Evolutionary conservation across 2,329 filamentous ascomycete species (phyloP).

Genomic region (Xylariomycetidae sp.): DNA sequence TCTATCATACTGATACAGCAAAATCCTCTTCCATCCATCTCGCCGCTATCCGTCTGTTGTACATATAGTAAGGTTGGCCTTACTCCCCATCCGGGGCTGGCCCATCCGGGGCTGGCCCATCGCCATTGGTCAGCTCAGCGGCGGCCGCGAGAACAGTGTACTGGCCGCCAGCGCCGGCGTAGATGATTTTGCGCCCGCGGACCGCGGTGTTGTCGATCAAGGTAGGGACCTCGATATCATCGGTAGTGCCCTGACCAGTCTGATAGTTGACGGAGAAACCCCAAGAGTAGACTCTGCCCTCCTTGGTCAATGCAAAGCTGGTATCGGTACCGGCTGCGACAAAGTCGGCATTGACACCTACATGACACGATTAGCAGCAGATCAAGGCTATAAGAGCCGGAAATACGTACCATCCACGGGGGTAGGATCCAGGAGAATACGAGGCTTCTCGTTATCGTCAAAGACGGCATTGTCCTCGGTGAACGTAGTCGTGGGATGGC

Average conservation of each 20-base stretch:
- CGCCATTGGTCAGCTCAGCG: conserved; percentile 8
- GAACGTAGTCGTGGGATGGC: conserved; percentile 52
- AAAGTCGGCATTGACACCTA: conserved; percentile 46
- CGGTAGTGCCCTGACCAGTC: conserved; percentile 71
- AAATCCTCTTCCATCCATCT: no score
- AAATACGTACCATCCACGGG: conserved; percentile 47
- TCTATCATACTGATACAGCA: no score
- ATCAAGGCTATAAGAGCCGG: not conserved
- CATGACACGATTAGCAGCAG: conserved; percentile 11
- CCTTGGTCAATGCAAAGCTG: conserved; percentile 63
- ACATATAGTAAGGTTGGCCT: no score
- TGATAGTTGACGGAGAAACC: conserved; percentile 79
- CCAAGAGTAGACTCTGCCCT: conserved; percentile 72
- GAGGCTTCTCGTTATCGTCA: conserved; percentile 60
- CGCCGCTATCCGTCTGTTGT: no score
- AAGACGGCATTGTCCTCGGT: conserved; percentile 56
- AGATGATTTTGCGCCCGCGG: conserved; percentile 67
- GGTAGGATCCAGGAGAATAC: conserved; percentile 66
- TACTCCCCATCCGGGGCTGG: no score
- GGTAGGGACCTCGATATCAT: conserved; percentile 74
- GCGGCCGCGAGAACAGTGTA: conserved; percentile 61
- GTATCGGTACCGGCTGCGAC: conserved; percentile 68
- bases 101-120: not conserved
- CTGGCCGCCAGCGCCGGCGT: conserved; percentile 84
- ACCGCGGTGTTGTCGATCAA: conserved; percentile 82